Evolutionary conservation across 129 eudicot genomes (phyloP).

Genomic region (Flaveria trinervia): DNA sequence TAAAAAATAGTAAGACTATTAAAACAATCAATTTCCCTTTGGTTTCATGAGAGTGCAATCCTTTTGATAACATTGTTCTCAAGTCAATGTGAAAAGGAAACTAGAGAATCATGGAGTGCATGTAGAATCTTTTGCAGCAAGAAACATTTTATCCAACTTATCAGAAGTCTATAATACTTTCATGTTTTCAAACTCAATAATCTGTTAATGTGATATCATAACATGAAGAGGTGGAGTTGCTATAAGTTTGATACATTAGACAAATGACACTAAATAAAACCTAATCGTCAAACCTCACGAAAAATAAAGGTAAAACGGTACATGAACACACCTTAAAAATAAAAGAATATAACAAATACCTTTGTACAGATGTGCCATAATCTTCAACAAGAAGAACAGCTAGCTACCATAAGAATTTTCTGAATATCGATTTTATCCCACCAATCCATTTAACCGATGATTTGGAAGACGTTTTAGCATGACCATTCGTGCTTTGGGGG

Average conservation of each 20-base stretch:
- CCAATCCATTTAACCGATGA: constrained; percentile 24
- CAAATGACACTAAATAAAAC: neutral
- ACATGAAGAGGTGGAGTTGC: neutral
- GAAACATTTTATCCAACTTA: too few species aligned
- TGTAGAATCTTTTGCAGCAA: too few species aligned
- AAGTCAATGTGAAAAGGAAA: too few species aligned
- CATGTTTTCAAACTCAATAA: too few species aligned
- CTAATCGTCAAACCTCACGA: too few species aligned
- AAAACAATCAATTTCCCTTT: too few species aligned
- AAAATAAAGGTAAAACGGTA: too few species aligned
- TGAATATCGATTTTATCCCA: constrained; percentile 16
- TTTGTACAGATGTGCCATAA: constrained; percentile 3
- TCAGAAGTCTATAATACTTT: too few species aligned
- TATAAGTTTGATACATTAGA: constrained; percentile 51
- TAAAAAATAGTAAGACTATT: too few species aligned
- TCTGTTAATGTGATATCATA: neutral
- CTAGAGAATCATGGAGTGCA: too few species aligned
- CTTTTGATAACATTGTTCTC: too few species aligned
- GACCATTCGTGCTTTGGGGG: constrained; percentile 27
- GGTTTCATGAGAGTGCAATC: too few species aligned
- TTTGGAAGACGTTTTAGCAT: constrained; percentile 12
- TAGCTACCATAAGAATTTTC: constrained; percentile 22
- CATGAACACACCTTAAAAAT: neutral
- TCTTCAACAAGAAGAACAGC: constrained; percentile 2
- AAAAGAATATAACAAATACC: neutral